These are phyloP conservation scores for Fusarium austroafricanum DNA, from an alignment of 2,329 filamentous ascomycete species.

Conservation along the genomic window DNA sequence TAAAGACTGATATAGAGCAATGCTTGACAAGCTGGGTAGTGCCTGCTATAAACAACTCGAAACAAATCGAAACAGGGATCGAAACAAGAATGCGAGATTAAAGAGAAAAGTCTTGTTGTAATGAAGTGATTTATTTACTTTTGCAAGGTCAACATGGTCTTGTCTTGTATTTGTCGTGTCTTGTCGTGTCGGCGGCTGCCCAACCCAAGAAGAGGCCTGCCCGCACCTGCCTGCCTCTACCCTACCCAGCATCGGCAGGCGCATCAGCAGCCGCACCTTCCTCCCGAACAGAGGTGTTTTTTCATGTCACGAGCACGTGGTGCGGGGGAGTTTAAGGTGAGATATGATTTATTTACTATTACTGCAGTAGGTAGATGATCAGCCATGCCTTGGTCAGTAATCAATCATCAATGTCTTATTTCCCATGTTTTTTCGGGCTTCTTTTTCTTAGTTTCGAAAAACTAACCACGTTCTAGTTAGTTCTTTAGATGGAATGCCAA, in stretches of 20 bases:
- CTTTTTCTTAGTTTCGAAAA: neutral
- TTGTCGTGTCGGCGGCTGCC: slow-evolving; percentile 23
- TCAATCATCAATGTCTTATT: slow-evolving; percentile 3
- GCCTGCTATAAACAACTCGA: neutral
- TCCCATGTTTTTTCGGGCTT: neutral
- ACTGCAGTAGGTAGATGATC: too few species aligned
- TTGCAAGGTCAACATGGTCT: neutral
- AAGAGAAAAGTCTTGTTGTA: neutral
- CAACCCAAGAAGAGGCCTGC: slow-evolving; percentile 1
- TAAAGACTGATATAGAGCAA: neutral
- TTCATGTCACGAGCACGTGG: slow-evolving; percentile 38
- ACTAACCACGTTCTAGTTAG: slow-evolving; percentile 9
- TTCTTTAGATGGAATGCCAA: slow-evolving; percentile 11
- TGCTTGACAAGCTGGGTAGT: neutral
- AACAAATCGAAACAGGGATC: neutral
- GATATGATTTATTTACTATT: neutral
- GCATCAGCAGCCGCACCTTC: slow-evolving; percentile 9
- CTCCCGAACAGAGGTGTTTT: slow-evolving; percentile 20
- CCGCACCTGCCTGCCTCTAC: slow-evolving; percentile 7
- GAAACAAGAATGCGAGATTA: slow-evolving; percentile 18
- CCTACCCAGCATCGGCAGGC: too few species aligned
- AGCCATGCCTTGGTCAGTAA: too few species aligned
- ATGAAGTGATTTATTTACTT: slow-evolving; percentile 21
- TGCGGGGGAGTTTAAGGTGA: slow-evolving; percentile 30
- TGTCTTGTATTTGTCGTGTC: slow-evolving; percentile 20